Base-by-base conservation (phyloP, 2,329 filamentous ascomycete species). In the Pseudocercospora vitis region DNA sequence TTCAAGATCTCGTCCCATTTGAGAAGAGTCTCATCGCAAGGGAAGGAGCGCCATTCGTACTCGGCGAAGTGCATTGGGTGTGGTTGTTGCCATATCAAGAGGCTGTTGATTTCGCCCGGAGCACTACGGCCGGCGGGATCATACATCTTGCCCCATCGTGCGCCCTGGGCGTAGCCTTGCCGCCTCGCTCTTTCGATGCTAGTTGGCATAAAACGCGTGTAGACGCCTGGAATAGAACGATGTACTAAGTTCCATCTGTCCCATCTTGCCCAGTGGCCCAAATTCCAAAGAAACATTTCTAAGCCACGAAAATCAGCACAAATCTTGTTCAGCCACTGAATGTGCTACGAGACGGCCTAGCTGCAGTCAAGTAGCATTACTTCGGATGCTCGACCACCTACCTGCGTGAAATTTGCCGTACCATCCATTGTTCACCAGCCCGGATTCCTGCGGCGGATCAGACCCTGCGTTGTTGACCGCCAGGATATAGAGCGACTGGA, bases 241-340 rank as follows among this genome's bases (percentile, higher is more conserved):
- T n/a, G 29, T 3, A 49, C 16, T 3, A 49, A 14, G n/a, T 21
- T 73, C 73, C 66, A 79, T 81, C 21, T 42, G 4, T 42, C 37
- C 37, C 37, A 42, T 4, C 37, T 18, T 23, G 37, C 37, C 37
- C 37, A 42, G 39, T 79, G 79, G 9, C 74, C 68, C 0, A 73
- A 67, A 60, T 82, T 78, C 79, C 79, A 82, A 50, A 81, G 70
- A 18, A 74, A 67, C 79, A 81, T 81, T 56, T 82, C 79, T n/a
- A n/a, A n/a, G n/a, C n/a, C n/a, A n/a, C n/a, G n/a, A n/a, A n/a
- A n/a, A n/a, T n/a, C n/a, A n/a, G n/a, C n/a, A n/a, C n/a, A n/a
- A n/a, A n/a, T n/a, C n/a, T n/a, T n/a, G n/a, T n/a, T n/a, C n/a
- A n/a, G n/a, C n/a, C n/a, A n/a, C n/a, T n/a, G n/a, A n/a, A n/a